Percentiles rank a stretch among this genome's conserved stretches.
Conservation (phyloP, 2,329 filamentous ascomycete genomes). For the Ophiocordyceps robertsii region DNA sequence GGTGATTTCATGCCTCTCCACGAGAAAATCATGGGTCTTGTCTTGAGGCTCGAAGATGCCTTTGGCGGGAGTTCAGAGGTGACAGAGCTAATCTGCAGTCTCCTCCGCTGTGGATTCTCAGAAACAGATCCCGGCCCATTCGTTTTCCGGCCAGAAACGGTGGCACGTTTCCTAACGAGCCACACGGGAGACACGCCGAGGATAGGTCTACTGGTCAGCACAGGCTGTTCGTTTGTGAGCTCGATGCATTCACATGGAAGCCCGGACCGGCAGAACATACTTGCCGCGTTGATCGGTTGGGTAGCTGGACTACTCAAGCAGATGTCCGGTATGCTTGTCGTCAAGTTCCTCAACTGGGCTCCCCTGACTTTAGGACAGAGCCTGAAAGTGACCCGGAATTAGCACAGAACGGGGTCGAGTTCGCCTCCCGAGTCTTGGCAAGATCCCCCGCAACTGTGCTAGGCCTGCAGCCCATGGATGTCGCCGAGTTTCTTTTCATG, state of each 20-base stretch:
- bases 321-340: slow-evolving; percentile 34
- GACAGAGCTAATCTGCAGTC: slow-evolving; percentile 56
- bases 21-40: slow-evolving; percentile 29
- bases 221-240: slow-evolving; percentile 56
- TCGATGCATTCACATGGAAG: slow-evolving; percentile 36
- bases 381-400: slow-evolving; percentile 62
- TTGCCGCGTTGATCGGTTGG: slow-evolving; percentile 44
- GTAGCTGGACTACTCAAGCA: slow-evolving; percentile 47
- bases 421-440: slow-evolving; percentile 49
- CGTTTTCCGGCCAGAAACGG: slow-evolving; percentile 53
- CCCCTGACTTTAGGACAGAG: slow-evolving; percentile 19
- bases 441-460: slow-evolving; percentile 51
- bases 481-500: slow-evolving; percentile 53
- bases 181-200: slow-evolving; percentile 48
- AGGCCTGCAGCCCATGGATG: slow-evolving; percentile 36
- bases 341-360: slow-evolving; percentile 4
- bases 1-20: slow-evolving; percentile 23
- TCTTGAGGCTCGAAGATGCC: slow-evolving; percentile 31
- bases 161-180: slow-evolving; percentile 53
- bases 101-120: slow-evolving; percentile 62
- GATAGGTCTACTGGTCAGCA: slow-evolving; percentile 55
- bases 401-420: slow-evolving; percentile 60
- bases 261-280: slow-evolving; percentile 30
- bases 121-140: slow-evolving; percentile 65
- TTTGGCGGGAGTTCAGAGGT: slow-evolving; percentile 53